Evolutionary conservation across 2,329 filamentous ascomycete genomes (phyloP).

Genomic region (Emergomyces africanus): DNA sequence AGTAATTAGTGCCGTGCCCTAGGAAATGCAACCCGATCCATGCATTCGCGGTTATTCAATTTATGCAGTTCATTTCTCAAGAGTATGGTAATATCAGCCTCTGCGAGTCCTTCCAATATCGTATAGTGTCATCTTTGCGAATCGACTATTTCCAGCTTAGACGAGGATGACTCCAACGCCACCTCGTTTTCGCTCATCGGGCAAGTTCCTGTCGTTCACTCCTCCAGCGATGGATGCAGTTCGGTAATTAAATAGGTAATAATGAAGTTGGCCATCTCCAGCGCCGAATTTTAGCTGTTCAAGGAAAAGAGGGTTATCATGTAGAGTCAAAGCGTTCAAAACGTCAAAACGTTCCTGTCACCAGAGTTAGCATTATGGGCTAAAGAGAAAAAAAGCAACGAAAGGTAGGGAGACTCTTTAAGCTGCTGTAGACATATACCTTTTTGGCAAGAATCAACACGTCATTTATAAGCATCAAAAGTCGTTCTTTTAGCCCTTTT

Average conservation of each 20-base stretch:
- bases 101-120: neutral
- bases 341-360: slow-evolving; percentile 68
- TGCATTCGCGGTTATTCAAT: neutral
- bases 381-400: neutral
- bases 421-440: slow-evolving; percentile 30
- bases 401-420: neutral
- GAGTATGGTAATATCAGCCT: neutral
- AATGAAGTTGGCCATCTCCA: slow-evolving; percentile 89
- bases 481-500: slow-evolving; percentile 57
- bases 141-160: slow-evolving; percentile 24
- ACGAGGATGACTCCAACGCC: slow-evolving; percentile 85
- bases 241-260: slow-evolving; percentile 96
- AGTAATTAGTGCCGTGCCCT: neutral
- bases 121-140: neutral
- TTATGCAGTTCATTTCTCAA: neutral
- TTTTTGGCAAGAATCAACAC: slow-evolving; percentile 79
- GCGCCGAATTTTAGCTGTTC: slow-evolving; percentile 89
- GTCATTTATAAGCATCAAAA: slow-evolving; percentile 72
- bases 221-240: slow-evolving; percentile 76
- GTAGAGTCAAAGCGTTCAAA: slow-evolving; percentile 85
- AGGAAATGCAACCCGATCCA: neutral
- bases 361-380: neutral
- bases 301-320: slow-evolving; percentile 90
- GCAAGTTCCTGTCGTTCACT: slow-evolving; percentile 62
- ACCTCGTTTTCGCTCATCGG: slow-evolving; percentile 66